Evolutionary conservation across 352 stramenopile genomes (phyloP), one percentile per base, ranked within the genome.

Genomic region (Pythium insidiosum): DNA sequence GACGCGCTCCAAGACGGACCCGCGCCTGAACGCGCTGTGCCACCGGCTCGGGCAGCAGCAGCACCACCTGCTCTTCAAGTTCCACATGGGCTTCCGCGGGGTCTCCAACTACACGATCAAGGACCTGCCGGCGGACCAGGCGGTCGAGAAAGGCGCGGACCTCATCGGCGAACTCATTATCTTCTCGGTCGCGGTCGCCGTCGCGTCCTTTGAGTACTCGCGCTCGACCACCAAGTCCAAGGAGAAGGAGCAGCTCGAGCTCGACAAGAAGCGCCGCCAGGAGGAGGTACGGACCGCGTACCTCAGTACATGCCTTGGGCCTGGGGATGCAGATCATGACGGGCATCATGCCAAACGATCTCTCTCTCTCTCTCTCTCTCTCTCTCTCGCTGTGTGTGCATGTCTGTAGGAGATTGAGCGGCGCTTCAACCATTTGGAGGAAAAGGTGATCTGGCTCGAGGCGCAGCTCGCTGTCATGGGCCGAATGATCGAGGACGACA

Each of bases 1-100:
- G 45, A 72, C 89, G 49, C 87, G 86, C 33, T 89, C 90, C 21
- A 96, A 94, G 46, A 63, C 74, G 35, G 63, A 88, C 25, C 71
- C 71, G 16, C 43, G 66, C 25, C 60, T 88, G 20, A 85, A 82
- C 43, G 47, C 60, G 12, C 50, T 87, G n/a, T 91, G 79, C 41
- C 36, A 64, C 26, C 41, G 36, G 23, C 47, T 91, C 22, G 79
- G 79, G 4, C 75, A 91, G 61, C 52, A 68, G 50, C 72, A 88
- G 57, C 73, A 91, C 47, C 66, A 51, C 3, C 28, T 80, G 20
- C 57, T 64, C 26, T 67, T 88, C 53, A 57, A 73, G 52, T 76
- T 91, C 35, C 79, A 91, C 61, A 87, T 91, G 71, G 74, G 75
- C 47, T 87, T 84, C 51, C 75, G 75, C 24, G 78, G 73, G 39